Evolutionary conservation across 768 basidiomycete species (phyloP).

Genomic region (Rhizopogon vinicolor): DNA sequence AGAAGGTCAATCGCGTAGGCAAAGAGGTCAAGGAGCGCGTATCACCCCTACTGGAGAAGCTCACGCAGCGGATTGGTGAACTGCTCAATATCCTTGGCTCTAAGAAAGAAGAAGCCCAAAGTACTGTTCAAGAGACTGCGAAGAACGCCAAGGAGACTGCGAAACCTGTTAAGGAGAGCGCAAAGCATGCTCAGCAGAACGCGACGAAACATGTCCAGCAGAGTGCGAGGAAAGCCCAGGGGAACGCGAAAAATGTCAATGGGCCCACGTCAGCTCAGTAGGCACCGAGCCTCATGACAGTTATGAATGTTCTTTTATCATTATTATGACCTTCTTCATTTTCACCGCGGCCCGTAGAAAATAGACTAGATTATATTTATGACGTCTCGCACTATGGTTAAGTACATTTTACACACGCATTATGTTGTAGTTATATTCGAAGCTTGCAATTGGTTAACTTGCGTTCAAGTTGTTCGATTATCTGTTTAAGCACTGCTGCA

Average conservation of each 20-base stretch:
- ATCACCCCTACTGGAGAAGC: constrained; percentile 52
- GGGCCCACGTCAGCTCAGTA: constrained; percentile 9
- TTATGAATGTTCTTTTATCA: background rate
- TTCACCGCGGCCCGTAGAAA: constrained; percentile 16
- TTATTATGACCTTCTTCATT: constrained; percentile 6
- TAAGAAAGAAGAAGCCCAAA: constrained; percentile 23
- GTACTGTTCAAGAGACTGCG: background rate
- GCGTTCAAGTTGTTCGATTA: no score
- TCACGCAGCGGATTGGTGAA: constrained; percentile 35
- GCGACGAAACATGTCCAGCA: no score
- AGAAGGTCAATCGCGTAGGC: constrained; percentile 55
- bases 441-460: background rate
- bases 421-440: background rate
- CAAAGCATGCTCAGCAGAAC: no score
- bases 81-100: constrained; percentile 19
- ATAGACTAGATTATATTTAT: constrained; percentile 18
- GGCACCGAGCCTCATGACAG: background rate
- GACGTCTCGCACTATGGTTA: background rate
- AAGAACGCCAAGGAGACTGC: background rate
- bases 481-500: no score
- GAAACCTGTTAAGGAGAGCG: no score
- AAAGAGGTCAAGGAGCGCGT: constrained; percentile 59
- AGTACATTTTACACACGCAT: background rate
- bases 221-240: background rate
- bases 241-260: background rate